These are phyloP conservation scores for Daldinia decipiens DNA, from an alignment of 495 filamentous ascomycete species.

Conservation along the genomic window DNA sequence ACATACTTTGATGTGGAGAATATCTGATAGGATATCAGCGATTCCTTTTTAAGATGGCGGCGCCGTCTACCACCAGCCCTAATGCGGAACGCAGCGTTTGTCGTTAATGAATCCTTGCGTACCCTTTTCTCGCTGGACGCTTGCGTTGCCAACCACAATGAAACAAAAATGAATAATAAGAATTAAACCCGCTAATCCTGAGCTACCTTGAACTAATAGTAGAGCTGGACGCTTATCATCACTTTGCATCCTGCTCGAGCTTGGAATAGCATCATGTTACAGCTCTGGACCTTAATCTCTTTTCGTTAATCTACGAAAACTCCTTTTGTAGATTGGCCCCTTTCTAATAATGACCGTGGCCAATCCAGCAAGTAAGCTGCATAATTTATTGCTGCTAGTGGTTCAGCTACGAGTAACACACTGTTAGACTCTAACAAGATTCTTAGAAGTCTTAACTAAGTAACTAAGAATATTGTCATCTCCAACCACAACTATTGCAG, in stretches of 20 bases:
- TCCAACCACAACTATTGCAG: conserved; percentile 1
- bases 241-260: conserved; percentile 21
- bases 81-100: conserved; percentile 32
- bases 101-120: conserved; percentile 25
- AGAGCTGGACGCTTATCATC: conserved; percentile 5
- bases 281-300: conserved; percentile 17
- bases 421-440: conserved; percentile 23
- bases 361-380: conserved; percentile 31
- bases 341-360: conserved; percentile 27
- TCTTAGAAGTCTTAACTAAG: conserved; percentile 10
- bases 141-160: conserved; percentile 22
- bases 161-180: conserved; percentile 9
- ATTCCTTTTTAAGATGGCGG: conserved; percentile 31
- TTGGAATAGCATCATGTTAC: conserved; percentile 29
- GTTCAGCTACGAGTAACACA: conserved; percentile 9
- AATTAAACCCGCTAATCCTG: not conserved
- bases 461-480: conserved; percentile 8
- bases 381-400: conserved; percentile 16
- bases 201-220: not conserved
- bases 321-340: conserved; percentile 24
- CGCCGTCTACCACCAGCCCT: conserved; percentile 41
- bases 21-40: conserved; percentile 37
- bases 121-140: conserved; percentile 1
- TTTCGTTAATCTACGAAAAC: not conserved
- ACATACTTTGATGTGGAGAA: conserved; percentile 25